Evolutionary conservation across 371 early-diverging fungal genomes (phyloP).

Genomic region (Mucor indicus): DNA sequence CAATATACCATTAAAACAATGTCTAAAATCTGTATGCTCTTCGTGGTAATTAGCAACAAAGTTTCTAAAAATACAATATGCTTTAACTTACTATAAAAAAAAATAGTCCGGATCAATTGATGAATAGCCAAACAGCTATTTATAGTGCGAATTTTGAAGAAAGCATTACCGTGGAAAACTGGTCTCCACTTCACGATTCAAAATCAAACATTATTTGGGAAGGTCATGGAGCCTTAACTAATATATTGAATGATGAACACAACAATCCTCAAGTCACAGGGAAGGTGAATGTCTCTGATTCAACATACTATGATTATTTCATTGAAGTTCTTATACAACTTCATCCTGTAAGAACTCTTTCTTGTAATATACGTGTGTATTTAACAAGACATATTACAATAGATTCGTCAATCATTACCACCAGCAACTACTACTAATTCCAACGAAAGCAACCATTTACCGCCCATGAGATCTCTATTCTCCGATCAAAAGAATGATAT

Average conservation of each 20-base stretch:
- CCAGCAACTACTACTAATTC: background rate
- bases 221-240: conserved; percentile 29
- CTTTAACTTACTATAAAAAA: background rate
- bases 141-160: conserved; percentile 42
- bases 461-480: conserved; percentile 18
- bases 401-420: conserved; percentile 6
- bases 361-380: background rate
- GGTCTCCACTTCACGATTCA: conserved; percentile 22
- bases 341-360: conserved; percentile 21
- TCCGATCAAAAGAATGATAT: no score
- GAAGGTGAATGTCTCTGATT: conserved; percentile 7
- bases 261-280: conserved; percentile 18
- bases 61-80: no score
- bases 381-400: background rate
- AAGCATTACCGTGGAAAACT: conserved; percentile 22
- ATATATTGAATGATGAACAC: conserved; percentile 18
- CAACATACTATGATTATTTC: conserved; percentile 10
- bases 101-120: conserved; percentile 35
- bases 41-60: conserved; percentile 27
- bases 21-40: conserved; percentile 30
- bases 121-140: conserved; percentile 28
- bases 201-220: conserved; percentile 33
- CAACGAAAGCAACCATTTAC: no score
- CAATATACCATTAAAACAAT: conserved; percentile 25
- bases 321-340: conserved; percentile 34